Percentiles rank a stretch among this genome's conserved stretches.
Conservation (phyloP, 768 basidiomycete species). For the Dioszegia aurantiaca region DNA sequence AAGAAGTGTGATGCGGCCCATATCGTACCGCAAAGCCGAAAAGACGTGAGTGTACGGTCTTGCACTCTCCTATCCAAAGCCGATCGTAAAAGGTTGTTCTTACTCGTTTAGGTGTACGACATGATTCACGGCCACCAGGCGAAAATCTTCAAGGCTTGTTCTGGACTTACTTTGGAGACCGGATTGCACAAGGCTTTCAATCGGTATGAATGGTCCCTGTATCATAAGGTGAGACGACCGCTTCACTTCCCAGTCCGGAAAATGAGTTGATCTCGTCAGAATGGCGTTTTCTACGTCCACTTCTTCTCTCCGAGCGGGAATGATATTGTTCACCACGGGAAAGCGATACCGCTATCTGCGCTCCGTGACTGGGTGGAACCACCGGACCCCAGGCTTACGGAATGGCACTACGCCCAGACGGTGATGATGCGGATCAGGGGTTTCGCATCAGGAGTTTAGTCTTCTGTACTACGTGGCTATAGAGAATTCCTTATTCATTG, state of each 20-base stretch:
- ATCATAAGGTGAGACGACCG: neutral
- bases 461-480: too few species aligned
- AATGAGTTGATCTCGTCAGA: neutral
- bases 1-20: neutral
- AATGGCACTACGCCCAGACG: constrained; percentile 7
- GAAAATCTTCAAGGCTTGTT: too few species aligned
- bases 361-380: neutral
- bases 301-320: constrained; percentile 1
- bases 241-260: too few species aligned
- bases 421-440: constrained; percentile 6
- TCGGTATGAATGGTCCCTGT: constrained; percentile 1
- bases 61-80: too few species aligned
- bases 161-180: too few species aligned
- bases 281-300: constrained; percentile 9
- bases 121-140: neutral
- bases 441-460: neutral
- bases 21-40: neutral
- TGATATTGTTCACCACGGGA: neutral
- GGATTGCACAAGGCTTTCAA: neutral
- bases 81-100: too few species aligned
- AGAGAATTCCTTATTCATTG: too few species aligned
- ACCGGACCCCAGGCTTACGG: neutral
- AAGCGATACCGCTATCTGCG: neutral
- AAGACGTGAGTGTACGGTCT: constrained; percentile 3
- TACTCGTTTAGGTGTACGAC: neutral